Evolutionary conservation across 1,139 yeast species (phyloP), one percentile per base, ranked within the genome.

Genomic region (Lodderomyces parapsilosis): DNA sequence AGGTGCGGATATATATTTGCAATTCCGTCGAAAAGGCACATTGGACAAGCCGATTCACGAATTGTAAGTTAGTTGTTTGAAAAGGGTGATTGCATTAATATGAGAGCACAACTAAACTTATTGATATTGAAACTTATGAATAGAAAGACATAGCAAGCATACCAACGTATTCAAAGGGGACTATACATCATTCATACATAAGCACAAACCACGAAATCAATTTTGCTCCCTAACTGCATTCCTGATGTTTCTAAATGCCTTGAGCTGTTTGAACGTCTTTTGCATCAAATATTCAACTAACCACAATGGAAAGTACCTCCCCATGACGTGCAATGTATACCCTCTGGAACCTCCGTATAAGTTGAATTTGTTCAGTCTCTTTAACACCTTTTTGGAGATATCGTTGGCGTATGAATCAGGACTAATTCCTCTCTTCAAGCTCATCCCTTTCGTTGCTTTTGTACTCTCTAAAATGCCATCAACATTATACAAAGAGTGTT

Each of bases 401-500:
- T 60, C 55, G 36, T 59, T 54, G 14, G 74, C 72, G 45, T 67
- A 68, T 4, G 43, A 50, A 13, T 51, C 52, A 2, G 74, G 58
- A 2, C 56, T 44, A 22, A 52, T 38, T 53, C 55, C 1, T 55
- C 49, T 40, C 62, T 53, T n/a, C 17, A 62, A 47, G 23, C 66
- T 54, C 72, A 68, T 67, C 11, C 40, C 40, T 4, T 56, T 51
- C 2, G 66, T 30, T 0, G 60, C 50, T 18, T 40, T 27, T 9
- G 57, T 30, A 46, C 70, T 62, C 2, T 62, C 64, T 28, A 55
- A 45, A 23, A 60, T 55, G 1, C 68, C 73, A 13, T 58, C 61
- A 6, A 65, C 70, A 38, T 59, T 56, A 49, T 57, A 70, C 11
- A 49, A 44, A 10, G 63, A 53, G 10, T 52, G 52, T 1, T 43